These are phyloP conservation scores for barrel medic (Medicago truncatula) DNA, from an alignment of 306 rosid genomes.

Conservation along the genomic window DNA sequence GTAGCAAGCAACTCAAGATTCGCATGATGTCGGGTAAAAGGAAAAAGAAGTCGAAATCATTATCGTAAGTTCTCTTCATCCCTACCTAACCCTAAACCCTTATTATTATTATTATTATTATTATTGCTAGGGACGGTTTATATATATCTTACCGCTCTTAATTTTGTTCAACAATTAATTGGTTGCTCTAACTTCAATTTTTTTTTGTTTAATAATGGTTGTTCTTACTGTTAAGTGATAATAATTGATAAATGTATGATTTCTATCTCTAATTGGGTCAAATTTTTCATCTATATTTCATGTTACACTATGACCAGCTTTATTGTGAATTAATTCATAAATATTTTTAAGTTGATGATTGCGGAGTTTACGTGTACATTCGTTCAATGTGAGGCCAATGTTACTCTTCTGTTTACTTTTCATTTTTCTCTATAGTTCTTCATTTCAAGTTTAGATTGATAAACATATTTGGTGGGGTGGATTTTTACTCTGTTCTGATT, in stretches of 20 bases:
- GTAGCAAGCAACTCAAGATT: no score
- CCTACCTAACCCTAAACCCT: not conserved
- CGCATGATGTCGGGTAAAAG: constrained; percentile 61
- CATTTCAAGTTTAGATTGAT: constrained; percentile 27
- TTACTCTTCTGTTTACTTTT: not conserved
- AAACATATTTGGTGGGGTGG: constrained; percentile 15
- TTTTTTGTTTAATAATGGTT: not conserved
- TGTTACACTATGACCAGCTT: not conserved
- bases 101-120: no score
- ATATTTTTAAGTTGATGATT: not conserved
- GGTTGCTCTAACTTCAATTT: constrained; percentile 22
- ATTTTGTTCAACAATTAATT: not conserved
- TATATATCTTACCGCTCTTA: constrained; percentile 18
- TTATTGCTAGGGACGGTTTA: constrained; percentile 46
- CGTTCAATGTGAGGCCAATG: not conserved
- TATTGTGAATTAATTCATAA: not conserved
- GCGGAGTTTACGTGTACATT: not conserved
- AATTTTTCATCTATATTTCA: no score
- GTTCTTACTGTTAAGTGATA: not conserved
- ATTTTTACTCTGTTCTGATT: not conserved
- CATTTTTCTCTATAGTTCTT: no score
- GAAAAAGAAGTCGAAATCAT: constrained; percentile 61
- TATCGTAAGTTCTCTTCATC: constrained; percentile 45
- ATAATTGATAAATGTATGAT: not conserved
- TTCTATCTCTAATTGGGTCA: no score